These are phyloP conservation scores for Triadica sebifera DNA, from an alignment of 345 rosid species.

Conservation along the genomic window DNA sequence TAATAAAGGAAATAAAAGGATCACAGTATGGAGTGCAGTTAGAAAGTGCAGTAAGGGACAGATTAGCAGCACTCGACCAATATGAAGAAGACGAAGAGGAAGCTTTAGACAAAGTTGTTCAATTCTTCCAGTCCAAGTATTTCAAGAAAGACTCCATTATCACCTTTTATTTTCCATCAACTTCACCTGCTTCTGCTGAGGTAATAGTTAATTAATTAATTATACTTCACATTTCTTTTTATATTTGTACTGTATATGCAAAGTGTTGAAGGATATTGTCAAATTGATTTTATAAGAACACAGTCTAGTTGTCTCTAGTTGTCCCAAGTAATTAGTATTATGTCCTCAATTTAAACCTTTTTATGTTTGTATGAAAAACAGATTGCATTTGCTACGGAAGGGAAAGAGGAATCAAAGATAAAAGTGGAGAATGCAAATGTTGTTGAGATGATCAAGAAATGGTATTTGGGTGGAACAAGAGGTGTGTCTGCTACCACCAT, in stretches of 20 bases:
- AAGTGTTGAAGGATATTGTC: too few species aligned
- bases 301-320: too few species aligned
- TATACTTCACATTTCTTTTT: too few species aligned
- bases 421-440: slow-evolving; percentile 71
- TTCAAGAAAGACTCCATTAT: slow-evolving; percentile 66
- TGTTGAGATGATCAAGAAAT: slow-evolving; percentile 72
- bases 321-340: too few species aligned
- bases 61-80: slow-evolving; percentile 74
- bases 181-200: slow-evolving; percentile 47
- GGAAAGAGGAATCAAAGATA: slow-evolving; percentile 60
- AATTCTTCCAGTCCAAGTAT: slow-evolving; percentile 86
- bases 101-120: slow-evolving; percentile 70
- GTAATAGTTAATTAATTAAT: too few species aligned
- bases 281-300: too few species aligned
- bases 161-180: slow-evolving; percentile 66
- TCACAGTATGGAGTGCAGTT: slow-evolving; percentile 89
- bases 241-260: not conserved
- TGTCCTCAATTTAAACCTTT: too few species aligned
- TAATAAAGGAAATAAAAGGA: slow-evolving; percentile 91
- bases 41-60: slow-evolving; percentile 77
- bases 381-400: slow-evolving; percentile 59
- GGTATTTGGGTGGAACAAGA: slow-evolving; percentile 81
- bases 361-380: slow-evolving; percentile 9
- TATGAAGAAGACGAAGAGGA: slow-evolving; percentile 92
- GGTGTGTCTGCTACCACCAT: slow-evolving; percentile 73